Evolutionary conservation across 768 basidiomycete species (phyloP).

Genomic region (Coprinopsis cinerea): DNA sequence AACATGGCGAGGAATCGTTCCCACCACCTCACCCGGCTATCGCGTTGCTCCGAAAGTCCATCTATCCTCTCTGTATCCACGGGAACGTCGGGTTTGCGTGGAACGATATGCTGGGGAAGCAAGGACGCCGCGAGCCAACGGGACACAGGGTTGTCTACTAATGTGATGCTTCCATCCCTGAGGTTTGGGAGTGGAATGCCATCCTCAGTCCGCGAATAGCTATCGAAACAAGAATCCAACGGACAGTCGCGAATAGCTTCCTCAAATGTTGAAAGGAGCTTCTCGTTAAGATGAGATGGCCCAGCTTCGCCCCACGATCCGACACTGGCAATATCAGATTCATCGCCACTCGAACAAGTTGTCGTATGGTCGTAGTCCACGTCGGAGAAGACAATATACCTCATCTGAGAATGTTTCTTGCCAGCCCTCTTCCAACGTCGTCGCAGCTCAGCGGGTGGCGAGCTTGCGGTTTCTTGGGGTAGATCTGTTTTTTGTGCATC

Average conservation of each 20-base stretch:
- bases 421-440: slow-evolving; percentile 19
- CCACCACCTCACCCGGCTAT: slow-evolving; percentile 11
- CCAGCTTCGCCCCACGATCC: not conserved
- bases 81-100: slow-evolving; percentile 2
- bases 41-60: not conserved
- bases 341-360: slow-evolving; percentile 19
- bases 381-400: slow-evolving; percentile 40
- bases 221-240: slow-evolving; percentile 6
- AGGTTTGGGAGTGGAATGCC: not conserved
- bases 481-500: too few species aligned
- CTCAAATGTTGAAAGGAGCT: slow-evolving; percentile 10
- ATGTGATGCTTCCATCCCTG: not conserved
- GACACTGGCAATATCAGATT: slow-evolving; percentile 9
- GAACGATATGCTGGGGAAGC: slow-evolving; percentile 21
- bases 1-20: slow-evolving; percentile 43
- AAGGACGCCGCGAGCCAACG: slow-evolving; percentile 32
- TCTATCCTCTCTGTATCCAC: slow-evolving; percentile 2
- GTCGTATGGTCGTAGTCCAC: slow-evolving; percentile 18
- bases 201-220: not conserved
- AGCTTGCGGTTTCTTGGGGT: slow-evolving; percentile 1
- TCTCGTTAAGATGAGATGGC: not conserved
- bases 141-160: not conserved
- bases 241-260: slow-evolving; percentile 11
- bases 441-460: slow-evolving; percentile 15
- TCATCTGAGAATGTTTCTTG: slow-evolving; percentile 23